These are phyloP conservation scores for Skeletonema potamos DNA, from an alignment of 108 stramenopile genomes.

Conservation along the genomic window DNA sequence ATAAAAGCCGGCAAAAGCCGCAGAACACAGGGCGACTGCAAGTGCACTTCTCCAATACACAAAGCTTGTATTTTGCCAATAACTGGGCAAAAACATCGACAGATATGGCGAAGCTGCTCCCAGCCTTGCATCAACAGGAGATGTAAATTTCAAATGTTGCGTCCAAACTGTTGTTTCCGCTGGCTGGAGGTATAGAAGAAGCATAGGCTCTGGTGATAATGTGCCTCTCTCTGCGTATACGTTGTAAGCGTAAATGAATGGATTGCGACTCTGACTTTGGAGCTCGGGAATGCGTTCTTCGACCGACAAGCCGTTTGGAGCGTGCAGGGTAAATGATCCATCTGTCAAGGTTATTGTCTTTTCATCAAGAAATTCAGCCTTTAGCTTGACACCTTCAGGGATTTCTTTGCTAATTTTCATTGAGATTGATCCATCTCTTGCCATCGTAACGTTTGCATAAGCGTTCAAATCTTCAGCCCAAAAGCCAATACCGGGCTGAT, in stretches of 20 bases:
- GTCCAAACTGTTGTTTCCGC: slow-evolving; percentile 75
- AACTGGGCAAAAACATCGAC: slow-evolving; percentile 17
- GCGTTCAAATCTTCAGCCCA: slow-evolving; percentile 68
- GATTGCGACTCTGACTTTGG: slow-evolving; percentile 38
- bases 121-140: slow-evolving; percentile 3
- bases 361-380: slow-evolving; percentile 74
- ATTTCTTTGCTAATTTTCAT: slow-evolving; percentile 54
- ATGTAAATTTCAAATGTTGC: slow-evolving; percentile 50
- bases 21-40: background rate
- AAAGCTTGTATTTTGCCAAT: background rate
- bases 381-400: slow-evolving; percentile 67
- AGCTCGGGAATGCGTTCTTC: slow-evolving; percentile 63
- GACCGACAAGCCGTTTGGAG: slow-evolving; percentile 61
- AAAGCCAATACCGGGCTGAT: slow-evolving; percentile 66
- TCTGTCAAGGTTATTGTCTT: slow-evolving; percentile 45
- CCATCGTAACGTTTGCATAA: slow-evolving; percentile 51
- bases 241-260: slow-evolving; percentile 78
- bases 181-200: slow-evolving; percentile 62
- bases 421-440: slow-evolving; percentile 44
- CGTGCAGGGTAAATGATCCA: slow-evolving; percentile 65
- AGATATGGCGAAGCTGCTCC: slow-evolving; percentile 5
- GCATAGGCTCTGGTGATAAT: slow-evolving; percentile 77
- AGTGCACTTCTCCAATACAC: slow-evolving; percentile 1
- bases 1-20: background rate
- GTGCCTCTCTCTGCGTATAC: slow-evolving; percentile 77